These are phyloP conservation scores for Brassica carinata DNA, from an alignment of 345 rosid genomes.

Conservation along the genomic window DNA sequence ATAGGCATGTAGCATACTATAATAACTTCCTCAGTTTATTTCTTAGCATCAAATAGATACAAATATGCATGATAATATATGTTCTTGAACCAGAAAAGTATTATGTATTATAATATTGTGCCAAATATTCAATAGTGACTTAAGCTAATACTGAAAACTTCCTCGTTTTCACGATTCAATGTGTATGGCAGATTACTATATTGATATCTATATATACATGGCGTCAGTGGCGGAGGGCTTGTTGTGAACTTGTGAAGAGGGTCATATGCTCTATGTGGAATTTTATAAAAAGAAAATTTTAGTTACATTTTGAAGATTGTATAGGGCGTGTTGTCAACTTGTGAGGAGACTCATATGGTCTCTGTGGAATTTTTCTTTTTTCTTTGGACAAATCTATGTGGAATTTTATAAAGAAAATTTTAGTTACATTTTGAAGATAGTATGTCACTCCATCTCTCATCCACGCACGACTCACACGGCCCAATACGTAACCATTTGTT, in stretches of 20 bases:
- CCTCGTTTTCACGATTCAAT: slow-evolving; percentile 2
- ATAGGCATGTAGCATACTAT: neutral
- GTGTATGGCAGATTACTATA: neutral
- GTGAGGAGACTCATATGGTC: too few relatives aligned
- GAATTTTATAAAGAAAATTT: too few relatives aligned
- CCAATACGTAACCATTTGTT: slow-evolving; percentile 13
- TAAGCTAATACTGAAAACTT: slow-evolving; percentile 1
- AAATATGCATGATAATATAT: neutral
- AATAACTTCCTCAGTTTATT: neutral
- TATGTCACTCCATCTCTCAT: neutral
- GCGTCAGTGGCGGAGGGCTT: too few relatives aligned
- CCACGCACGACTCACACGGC: slow-evolving; percentile 6
- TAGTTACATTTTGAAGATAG: neutral
- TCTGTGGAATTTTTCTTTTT: too few relatives aligned
- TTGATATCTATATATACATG: slow-evolving; percentile 8
- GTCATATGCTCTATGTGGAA: too few relatives aligned
- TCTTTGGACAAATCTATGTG: too few relatives aligned
- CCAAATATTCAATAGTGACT: neutral
- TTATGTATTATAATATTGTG: neutral
- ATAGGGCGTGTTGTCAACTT: too few relatives aligned
- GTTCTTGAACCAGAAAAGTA: neutral
- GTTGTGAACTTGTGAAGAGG: too few relatives aligned
- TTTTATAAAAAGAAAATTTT: too few relatives aligned
- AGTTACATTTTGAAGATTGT: too few relatives aligned
- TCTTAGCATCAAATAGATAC: neutral